Percentiles rank a stretch among this genome's conserved stretches.
These are phyloP conservation scores for Lippia alba DNA, from an alignment of 305 asterid species.

Conservation along the genomic window DNA sequence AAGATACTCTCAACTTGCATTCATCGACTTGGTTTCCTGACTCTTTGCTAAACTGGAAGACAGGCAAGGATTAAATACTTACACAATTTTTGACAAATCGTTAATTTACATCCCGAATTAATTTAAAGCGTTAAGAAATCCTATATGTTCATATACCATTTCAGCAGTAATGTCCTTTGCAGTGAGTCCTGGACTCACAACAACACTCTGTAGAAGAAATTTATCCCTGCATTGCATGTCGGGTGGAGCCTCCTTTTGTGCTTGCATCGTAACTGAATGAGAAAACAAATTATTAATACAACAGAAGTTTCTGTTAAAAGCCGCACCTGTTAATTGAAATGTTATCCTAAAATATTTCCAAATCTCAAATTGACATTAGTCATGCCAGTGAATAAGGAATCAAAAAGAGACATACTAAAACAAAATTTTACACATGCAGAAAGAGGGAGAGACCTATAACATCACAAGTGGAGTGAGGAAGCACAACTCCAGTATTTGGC, in stretches of 20 bases:
- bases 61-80: slow-evolving; percentile 19
- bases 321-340: slow-evolving; percentile 5
- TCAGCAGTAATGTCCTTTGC: slow-evolving; percentile 86
- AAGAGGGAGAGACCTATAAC: slow-evolving; percentile 52
- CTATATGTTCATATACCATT: slow-evolving; percentile 52
- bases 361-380: slow-evolving; percentile 21
- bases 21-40: slow-evolving; percentile 91
- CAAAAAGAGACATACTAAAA: slow-evolving; percentile 3
- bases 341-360: slow-evolving; percentile 2
- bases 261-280: slow-evolving; percentile 94
- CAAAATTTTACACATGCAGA: neutral
- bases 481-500: slow-evolving; percentile 78
- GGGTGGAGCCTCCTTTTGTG: slow-evolving; percentile 88
- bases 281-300: slow-evolving; percentile 19
- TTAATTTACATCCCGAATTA: neutral
- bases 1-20: slow-evolving; percentile 84
- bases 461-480: slow-evolving; percentile 68
- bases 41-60: slow-evolving; percentile 76
- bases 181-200: slow-evolving; percentile 55
- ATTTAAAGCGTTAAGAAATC: neutral
- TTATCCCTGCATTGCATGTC: slow-evolving; percentile 98
- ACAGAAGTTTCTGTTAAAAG: slow-evolving; percentile 24
- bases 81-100: slow-evolving; percentile 1
- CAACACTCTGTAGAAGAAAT: slow-evolving; percentile 86
- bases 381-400: slow-evolving; percentile 8